Conservation (phyloP, 106 monocot species). For the Ottelia alismoides region DNA sequence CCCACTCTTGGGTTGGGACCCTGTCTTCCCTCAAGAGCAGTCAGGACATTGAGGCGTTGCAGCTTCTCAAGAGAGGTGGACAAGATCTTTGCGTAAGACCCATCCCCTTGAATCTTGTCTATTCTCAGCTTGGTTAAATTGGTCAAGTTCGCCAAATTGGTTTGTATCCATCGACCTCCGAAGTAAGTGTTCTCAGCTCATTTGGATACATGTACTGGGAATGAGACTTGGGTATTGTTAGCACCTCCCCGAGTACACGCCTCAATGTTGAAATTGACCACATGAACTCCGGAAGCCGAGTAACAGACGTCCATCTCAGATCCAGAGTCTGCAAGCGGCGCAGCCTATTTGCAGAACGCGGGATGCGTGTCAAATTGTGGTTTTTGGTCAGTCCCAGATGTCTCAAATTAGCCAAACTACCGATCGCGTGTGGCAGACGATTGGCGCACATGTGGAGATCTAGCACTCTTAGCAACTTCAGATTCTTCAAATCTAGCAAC, state of each 20-base stretch:
- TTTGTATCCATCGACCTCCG: constrained; percentile 1
- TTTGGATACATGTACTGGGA: no score
- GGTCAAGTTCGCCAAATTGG: not conserved
- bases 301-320: constrained; percentile 7
- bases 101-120: no score
- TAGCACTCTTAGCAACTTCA: constrained; percentile 26
- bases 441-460: constrained; percentile 6
- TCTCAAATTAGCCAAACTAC: constrained; percentile 22
- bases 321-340: constrained; percentile 28
- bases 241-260: constrained; percentile 1
- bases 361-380: constrained; percentile 9
- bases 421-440: constrained; percentile 23
- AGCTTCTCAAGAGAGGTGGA: no score
- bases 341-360: constrained; percentile 11
- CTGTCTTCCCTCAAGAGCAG: no score
- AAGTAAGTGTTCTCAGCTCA: constrained; percentile 1
- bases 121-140: no score
- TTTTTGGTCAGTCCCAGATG: constrained; percentile 25
- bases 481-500: not conserved
- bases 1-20: no score
- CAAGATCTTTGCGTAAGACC: no score
- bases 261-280: constrained; percentile 24
- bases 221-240: not conserved
- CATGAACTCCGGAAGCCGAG: constrained; percentile 8
- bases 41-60: no score